Percentiles rank a stretch among this genome's conserved stretches.
Evolutionary conservation across 176 grass and related monocot genomes (phyloP).

Genomic region (Alopecurus myosuroides): DNA sequence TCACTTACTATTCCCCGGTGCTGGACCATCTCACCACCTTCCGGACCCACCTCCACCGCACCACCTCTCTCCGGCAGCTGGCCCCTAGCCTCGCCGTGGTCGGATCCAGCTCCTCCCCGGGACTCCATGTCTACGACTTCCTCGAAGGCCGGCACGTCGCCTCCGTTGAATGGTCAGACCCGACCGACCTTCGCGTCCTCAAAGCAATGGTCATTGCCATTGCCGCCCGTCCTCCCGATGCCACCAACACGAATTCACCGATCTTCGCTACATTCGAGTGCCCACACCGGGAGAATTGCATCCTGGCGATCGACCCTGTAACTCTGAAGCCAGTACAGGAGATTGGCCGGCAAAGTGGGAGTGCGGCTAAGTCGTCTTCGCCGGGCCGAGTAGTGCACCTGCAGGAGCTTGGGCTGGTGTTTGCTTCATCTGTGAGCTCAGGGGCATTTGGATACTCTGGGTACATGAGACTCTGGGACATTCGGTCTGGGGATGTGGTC

Average conservation of each 20-base stretch:
- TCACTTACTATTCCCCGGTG: conserved; percentile 54
- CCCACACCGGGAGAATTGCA: conserved; percentile 75
- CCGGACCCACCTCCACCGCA: conserved; percentile 61
- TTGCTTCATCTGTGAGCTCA: conserved; percentile 53
- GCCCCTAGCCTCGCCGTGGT: conserved; percentile 36
- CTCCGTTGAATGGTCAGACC: conserved; percentile 60
- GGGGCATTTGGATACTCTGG: conserved; percentile 96
- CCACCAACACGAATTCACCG: conserved; percentile 18
- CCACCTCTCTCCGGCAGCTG: conserved; percentile 55
- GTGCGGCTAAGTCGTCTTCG: conserved; percentile 59
- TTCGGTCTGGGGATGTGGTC: conserved; percentile 59
- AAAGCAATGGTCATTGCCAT: conserved; percentile 72
- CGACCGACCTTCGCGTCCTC: conserved; percentile 50
- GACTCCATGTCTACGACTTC: conserved; percentile 71
- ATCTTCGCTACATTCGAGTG: conserved; percentile 80
- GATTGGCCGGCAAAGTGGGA: conserved; percentile 86
- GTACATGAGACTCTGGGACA: conserved; percentile 90
- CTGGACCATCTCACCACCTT: conserved; percentile 52
- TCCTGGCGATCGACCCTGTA: conserved; percentile 59
- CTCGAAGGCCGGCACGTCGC: conserved; percentile 50
- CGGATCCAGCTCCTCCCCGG: conserved; percentile 50
- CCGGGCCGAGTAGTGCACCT: conserved; percentile 60
- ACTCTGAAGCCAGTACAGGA: conserved; percentile 56
- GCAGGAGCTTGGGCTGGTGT: conserved; percentile 53
- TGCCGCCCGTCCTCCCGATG: conserved; percentile 37